phyloP scores from a whole-genome alignment of 768 basidiomycete species.

The Termitomyces sp. region DNA sequence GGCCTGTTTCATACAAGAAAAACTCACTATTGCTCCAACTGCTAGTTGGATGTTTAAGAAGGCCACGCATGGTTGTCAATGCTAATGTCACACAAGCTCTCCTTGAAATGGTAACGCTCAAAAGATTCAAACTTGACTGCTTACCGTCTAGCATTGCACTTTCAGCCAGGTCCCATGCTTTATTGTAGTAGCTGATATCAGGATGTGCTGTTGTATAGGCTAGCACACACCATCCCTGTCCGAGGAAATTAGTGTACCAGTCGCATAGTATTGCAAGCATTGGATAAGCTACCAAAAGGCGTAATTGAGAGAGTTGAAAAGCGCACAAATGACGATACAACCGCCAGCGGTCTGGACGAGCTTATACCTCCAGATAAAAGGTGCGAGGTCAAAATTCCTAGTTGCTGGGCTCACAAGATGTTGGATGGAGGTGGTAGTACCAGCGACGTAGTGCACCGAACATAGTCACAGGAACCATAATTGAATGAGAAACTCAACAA shows the following conservation, averaged over 20 bases:
- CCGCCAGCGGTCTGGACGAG: background rate
- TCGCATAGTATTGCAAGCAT: too few species aligned
- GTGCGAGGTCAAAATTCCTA: background rate
- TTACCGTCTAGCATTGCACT: constrained; percentile 16
- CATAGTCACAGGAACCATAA: background rate
- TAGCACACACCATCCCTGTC: background rate
- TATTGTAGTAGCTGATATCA: background rate
- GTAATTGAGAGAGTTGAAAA: background rate
- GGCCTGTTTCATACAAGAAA: background rate
- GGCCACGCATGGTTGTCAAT: constrained; percentile 11
- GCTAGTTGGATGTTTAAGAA: constrained; percentile 14
- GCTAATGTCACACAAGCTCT: constrained; percentile 11
- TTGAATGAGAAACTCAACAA: background rate
- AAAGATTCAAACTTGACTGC: background rate
- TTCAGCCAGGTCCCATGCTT: constrained; percentile 2
- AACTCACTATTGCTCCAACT: constrained; percentile 13
- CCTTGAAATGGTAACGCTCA: background rate
- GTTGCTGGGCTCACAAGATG: background rate
- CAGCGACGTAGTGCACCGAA: background rate
- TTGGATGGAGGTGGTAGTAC: background rate
- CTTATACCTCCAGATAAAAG: background rate
- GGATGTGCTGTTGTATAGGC: background rate
- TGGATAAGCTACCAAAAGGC: background rate
- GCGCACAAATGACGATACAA: background rate
- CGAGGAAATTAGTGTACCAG: too few species aligned